Evolutionary conservation across 208 protist genomes (phyloP).

Genomic region (Crithidia acanthocephali): DNA sequence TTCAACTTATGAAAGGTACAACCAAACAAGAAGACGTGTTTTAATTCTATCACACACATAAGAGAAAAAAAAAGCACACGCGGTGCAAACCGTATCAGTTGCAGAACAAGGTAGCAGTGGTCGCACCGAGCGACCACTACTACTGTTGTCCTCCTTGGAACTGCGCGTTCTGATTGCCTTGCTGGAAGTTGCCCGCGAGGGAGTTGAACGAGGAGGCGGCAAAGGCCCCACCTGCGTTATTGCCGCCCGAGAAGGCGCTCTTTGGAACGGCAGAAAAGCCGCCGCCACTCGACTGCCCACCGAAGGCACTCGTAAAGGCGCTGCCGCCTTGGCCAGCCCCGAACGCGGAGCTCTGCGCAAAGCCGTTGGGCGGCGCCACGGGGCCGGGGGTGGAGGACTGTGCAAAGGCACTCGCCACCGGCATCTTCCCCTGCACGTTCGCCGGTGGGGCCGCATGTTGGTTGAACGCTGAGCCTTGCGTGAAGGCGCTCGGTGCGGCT

Average conservation of each 20-base stretch:
- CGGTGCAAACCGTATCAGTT: too few species aligned
- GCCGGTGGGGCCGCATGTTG: not conserved
- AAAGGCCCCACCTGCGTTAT: slow-evolving; percentile 27
- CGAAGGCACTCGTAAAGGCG: slow-evolving; percentile 32
- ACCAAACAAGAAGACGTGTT: too few species aligned
- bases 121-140: too few species aligned
- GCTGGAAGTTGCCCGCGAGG: slow-evolving; percentile 24
- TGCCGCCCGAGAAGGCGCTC: slow-evolving; percentile 30
- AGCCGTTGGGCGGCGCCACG: not conserved
- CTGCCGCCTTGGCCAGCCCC: not conserved
- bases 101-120: too few species aligned
- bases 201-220: slow-evolving; percentile 34
- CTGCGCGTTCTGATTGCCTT: not conserved
- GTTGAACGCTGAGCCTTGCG: not conserved
- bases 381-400: not conserved
- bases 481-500: not conserved
- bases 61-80: too few species aligned
- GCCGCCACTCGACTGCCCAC: slow-evolving; percentile 11
- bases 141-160: not conserved
- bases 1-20: too few species aligned
- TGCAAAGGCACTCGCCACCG: not conserved
- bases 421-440: not conserved
- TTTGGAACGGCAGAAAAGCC: slow-evolving; percentile 33
- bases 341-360: not conserved
- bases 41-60: too few species aligned